Percentiles rank a stretch among this genome's conserved stretches.
phyloP scores from a whole-genome alignment of 805 yeast genomes.

The Candida saitoana region DNA sequence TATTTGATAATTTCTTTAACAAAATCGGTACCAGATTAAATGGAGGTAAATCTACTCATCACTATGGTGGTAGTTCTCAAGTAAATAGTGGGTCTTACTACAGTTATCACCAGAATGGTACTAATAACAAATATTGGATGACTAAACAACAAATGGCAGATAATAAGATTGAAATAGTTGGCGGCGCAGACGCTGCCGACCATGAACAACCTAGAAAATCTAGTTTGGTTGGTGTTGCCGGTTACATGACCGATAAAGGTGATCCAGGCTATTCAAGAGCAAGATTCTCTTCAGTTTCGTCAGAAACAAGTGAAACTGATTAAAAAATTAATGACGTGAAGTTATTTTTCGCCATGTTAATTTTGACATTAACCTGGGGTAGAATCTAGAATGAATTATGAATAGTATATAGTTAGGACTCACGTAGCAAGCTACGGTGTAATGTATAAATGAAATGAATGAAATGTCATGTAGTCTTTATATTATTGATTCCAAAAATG shows the following conservation, averaged over 20 bases:
- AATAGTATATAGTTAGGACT: not conserved
- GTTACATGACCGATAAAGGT: not conserved
- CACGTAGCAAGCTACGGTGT: no score
- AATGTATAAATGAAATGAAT: not conserved
- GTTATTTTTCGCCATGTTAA: not conserved
- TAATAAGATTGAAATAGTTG: constrained; percentile 1
- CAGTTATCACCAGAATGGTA: constrained; percentile 31
- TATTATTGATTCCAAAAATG: not conserved
- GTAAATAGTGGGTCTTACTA: constrained; percentile 37
- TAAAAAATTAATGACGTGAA: not conserved
- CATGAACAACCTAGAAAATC: constrained; percentile 1
- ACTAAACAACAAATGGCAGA: constrained; percentile 14
- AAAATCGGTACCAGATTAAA: constrained; percentile 27
- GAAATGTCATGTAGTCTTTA: not conserved
- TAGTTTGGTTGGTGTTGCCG: not conserved
- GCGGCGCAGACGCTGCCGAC: constrained; percentile 1
- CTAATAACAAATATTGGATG: constrained; percentile 40
- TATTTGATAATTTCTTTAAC: constrained; percentile 37
- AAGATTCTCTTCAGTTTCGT: constrained; percentile 1
- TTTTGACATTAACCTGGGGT: not conserved
- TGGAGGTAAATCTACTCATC: constrained; percentile 32
- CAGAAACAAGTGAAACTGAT: constrained; percentile 3
- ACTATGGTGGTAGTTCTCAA: constrained; percentile 28
- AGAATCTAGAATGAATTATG: not conserved
- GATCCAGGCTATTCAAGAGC: constrained; percentile 1